Evolutionary conservation across 345 rosid species (phyloP), one percentile per base, ranked within the genome.

Genomic region (Ailanthus altissimus): DNA sequence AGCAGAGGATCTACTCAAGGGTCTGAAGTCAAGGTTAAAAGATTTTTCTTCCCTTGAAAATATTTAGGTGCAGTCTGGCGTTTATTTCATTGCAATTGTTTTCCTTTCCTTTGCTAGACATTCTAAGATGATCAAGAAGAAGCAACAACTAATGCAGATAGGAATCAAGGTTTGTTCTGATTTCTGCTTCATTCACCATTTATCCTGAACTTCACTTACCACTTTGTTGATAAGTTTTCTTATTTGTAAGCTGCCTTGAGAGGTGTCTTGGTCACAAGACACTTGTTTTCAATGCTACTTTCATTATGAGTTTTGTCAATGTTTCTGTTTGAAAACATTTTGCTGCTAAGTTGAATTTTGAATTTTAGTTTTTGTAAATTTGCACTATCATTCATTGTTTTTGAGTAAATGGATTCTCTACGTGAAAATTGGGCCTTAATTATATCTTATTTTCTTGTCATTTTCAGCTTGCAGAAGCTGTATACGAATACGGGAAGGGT

Each of bases 401-500:
- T n/a, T n/a, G n/a, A n/a, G n/a, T n/a, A n/a, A n/a, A n/a, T n/a
- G n/a, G n/a, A n/a, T n/a, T n/a, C n/a, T n/a, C n/a, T n/a, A n/a
- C n/a, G n/a, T n/a, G n/a, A n/a, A n/a, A 62, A 40, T 32, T 32
- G 3, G 38, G 38, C 38, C 38, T 32, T 32, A 32, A 32, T 32
- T 32, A 1, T 32, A 32, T 32, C 56, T 66, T 12, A 13, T 15
- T 8, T 59, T 50, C 25, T 11, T 9, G 23, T 20, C 67, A 60
- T 66, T 66, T 9, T 54, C 81, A 94, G 98, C 93, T 95, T 60
- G 97, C 93, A 36, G 93, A 92, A 85, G 93, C 94, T 58, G 59
- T 91, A 51, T 86, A 76, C 51, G 92, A 89, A 76, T 92, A 85
- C 38, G 94, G 91, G n/a, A 84, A 42, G 67, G 94, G 91, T 25